Evolutionary conservation across 257 asterid genomes (phyloP).

Genomic region (Linaria vulgaris): DNA sequence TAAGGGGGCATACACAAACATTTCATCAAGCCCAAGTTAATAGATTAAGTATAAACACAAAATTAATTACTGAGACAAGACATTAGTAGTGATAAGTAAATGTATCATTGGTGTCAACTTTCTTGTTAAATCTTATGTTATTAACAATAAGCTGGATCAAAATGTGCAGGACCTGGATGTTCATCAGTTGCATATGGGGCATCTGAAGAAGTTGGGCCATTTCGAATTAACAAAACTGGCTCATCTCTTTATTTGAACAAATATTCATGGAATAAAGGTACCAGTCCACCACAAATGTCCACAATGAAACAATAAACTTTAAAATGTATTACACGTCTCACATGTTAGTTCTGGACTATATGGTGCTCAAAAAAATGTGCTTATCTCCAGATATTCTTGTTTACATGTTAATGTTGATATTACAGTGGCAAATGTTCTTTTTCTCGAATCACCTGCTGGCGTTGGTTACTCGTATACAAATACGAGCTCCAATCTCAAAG

Average conservation of each 20-base stretch:
- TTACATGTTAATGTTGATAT: no score
- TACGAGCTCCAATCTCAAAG: slow-evolving; percentile 59
- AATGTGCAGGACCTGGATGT: slow-evolving; percentile 83
- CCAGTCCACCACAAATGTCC: no score
- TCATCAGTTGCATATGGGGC: slow-evolving; percentile 93
- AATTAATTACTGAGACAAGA: no score
- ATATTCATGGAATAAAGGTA: slow-evolving; percentile 86
- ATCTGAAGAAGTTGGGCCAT: slow-evolving; percentile 90
- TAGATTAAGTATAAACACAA: neutral
- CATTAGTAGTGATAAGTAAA: neutral
- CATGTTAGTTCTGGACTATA: no score
- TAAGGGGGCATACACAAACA: no score
- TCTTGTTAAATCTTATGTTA: neutral
- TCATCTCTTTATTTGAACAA: slow-evolving; percentile 65
- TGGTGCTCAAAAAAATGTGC: neutral
- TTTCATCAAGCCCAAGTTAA: no score
- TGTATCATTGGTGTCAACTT: neutral
- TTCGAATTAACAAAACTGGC: slow-evolving; percentile 55
- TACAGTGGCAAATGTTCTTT: slow-evolving; percentile 72
- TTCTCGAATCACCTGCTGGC: slow-evolving; percentile 90
- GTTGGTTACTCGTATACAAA: slow-evolving; percentile 89
- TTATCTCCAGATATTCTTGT: no score
- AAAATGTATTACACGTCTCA: no score
- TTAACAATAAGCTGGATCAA: neutral
- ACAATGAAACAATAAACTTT: neutral